Evolutionary conservation across 345 rosid species (phyloP), one percentile per base, ranked within the genome.

Genomic region (Schrenkiella parvula): DNA sequence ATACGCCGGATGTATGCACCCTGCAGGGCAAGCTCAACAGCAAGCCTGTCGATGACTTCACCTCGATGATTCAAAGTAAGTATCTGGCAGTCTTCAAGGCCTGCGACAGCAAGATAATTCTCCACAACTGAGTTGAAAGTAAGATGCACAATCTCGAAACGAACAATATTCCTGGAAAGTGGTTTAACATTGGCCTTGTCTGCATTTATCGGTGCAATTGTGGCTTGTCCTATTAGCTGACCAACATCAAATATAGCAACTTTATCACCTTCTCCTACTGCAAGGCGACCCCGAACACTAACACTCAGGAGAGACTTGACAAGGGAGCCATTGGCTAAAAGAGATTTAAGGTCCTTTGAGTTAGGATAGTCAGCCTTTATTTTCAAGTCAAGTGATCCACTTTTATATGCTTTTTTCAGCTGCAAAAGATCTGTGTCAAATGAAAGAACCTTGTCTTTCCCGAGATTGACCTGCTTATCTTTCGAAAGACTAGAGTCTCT

Each of bases 211-310:
- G 97, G 96, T 71, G 90, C 90, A 75, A 84, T 73, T 58, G 95
- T 84, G 75, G 96, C 88, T 80, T 91, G 99, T 73, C 97, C 93
- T 72, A 95, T 88, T 74, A 95, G 80, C 83, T 88, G 95, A 59
- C 91, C 95, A 82, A 80, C 92, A 81, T 95, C 99, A 73, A 88
- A 95, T 73, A 95, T 86, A 76, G 98, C 87, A 76, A 95, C 99
- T 85, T 88, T 95, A 81, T 95, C 99, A 75, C 99, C 99, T 85
- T 95, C 99, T 76, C 99, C 99, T 80, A 95, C 99, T 76, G 96
- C 99, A 72, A 95, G 96, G 80, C 92, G 91, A 68, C 98, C 99
- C 63, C 99, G 90, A 80, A 73, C 80, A 80, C 86, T 88, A 54
- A 91, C 95, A 79, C 96, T 91, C 52, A 95, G 92, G 87, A 95